Base-by-base conservation (phyloP, 2,329 filamentous ascomycete genomes). In the Clonostachys byssicola region DNA sequence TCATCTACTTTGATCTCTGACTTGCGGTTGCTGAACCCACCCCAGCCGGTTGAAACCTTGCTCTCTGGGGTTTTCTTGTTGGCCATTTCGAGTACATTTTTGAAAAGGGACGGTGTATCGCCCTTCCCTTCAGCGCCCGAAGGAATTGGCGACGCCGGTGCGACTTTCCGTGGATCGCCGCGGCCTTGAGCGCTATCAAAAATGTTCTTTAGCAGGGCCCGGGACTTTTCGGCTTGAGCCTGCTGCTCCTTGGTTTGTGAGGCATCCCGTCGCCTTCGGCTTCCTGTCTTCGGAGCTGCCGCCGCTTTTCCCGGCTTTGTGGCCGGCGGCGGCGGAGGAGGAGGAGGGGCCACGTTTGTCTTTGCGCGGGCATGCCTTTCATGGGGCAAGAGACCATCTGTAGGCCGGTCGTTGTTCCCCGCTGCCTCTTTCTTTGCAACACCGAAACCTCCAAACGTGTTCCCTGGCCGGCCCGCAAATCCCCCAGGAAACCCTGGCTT, bases 341-440 rank as follows among this genome's bases (percentile, higher is more conserved):
- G 34, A 42, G 54, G 50, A 17, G 52, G 45, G 23, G 51, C 45
- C 9, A 54, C 39, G 18, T 56, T 51, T 44, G 60, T 56, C 43
- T 54, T 60, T 44, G 58, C 46, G 10, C 65, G 63, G 35, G 68
- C 68, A 36, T 61, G 60, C n/a, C 54, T 43, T 47, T 71, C 68
- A 42, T 71, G 68, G 4, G 68, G 68, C 6, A 71, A 60, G 36
- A 71, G 54, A 3, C 55, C 56, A 34, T 56, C 54, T 5, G 41
- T 4, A 44, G 40, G n/a, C 47, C 23, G 23, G 17, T n/a, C 12
- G 41, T 34, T 48, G 40, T 30, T 42, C 42, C 7, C 16, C 18
- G 43, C 14, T 51, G 42, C 18, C 44, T 49, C 47, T 34, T 52
- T 47, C 46, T 48, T 52, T 44, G 53, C 46, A 50, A 56, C 8